Conservation (phyloP, 495 filamentous ascomycete genomes). For the Penicillium soppii region DNA sequence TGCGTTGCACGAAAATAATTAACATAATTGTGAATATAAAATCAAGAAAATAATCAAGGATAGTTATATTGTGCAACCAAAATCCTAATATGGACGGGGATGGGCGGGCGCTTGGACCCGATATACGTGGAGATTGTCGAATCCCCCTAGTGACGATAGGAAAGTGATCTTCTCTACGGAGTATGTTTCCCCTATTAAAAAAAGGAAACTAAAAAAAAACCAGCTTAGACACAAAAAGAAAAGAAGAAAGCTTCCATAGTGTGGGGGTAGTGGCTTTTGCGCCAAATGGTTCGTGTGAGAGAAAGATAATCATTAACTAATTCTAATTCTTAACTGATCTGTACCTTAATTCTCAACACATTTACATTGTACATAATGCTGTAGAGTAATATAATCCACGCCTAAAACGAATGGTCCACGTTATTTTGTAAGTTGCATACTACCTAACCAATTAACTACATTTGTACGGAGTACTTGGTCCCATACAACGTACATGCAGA, state of each 20-base stretch:
- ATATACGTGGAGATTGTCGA: neutral
- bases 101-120: neutral
- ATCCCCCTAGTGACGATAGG: too few relatives aligned
- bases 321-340: neutral
- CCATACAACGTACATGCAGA: neutral
- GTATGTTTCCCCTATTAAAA: neutral
- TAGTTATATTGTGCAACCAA: too few relatives aligned
- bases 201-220: neutral
- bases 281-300: neutral
- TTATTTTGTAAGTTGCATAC: neutral
- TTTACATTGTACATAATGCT: neutral
- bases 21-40: too few relatives aligned
- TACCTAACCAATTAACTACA: too few relatives aligned
- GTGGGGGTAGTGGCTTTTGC: neutral
- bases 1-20: conserved; percentile 16
- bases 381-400: neutral
- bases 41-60: neutral
- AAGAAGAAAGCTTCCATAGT: neutral
- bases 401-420: neutral
- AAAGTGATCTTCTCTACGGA: neutral
- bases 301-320: neutral
- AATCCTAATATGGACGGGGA: conserved; percentile 14
- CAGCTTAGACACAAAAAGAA: too few relatives aligned
- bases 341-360: too few relatives aligned
- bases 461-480: too few relatives aligned